Evolutionary conservation across 2,329 filamentous ascomycete genomes (phyloP).

Genomic region (Pezicula carpinea): DNA sequence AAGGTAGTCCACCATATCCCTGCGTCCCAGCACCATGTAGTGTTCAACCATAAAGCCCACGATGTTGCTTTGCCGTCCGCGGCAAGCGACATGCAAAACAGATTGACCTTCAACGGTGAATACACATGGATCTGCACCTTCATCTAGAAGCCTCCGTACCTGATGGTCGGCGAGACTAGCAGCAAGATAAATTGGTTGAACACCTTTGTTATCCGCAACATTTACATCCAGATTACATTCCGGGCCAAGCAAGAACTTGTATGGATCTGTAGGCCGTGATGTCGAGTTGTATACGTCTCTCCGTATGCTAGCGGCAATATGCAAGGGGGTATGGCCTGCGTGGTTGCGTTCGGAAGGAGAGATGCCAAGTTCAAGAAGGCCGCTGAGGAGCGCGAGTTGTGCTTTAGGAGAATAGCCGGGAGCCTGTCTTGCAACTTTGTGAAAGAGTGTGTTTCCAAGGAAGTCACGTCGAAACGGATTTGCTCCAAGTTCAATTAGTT

Average conservation of each 20-base stretch:
- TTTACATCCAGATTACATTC: conserved; percentile 5
- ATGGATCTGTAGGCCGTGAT: background rate
- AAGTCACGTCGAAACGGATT: background rate
- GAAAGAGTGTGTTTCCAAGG: background rate
- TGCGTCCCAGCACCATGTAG: background rate
- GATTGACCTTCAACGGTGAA: conserved; percentile 31
- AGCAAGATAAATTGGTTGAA: conserved; percentile 13
- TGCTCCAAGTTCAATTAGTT: background rate
- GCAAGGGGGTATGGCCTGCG: conserved; percentile 1
- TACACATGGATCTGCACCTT: conserved; percentile 31
- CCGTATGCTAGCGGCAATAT: background rate
- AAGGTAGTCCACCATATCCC: conserved; percentile 1
- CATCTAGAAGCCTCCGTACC: conserved; percentile 14
- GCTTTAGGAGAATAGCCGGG: background rate
- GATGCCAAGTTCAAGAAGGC: conserved; percentile 1
- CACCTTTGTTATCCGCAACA: conserved; percentile 17
- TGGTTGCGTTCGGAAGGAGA: conserved; percentile 1
- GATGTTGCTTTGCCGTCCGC: conserved; percentile 29
- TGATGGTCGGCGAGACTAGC: conserved; percentile 8
- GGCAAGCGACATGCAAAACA: conserved; percentile 36
- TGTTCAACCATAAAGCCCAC: conserved; percentile 17
- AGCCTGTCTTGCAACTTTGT: background rate
- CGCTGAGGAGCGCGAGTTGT: background rate
- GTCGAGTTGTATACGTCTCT: background rate
- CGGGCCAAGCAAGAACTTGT: background rate